phyloP scores from a whole-genome alignment of 129 eudicot genomes.

The Lactuca saligna region DNA sequence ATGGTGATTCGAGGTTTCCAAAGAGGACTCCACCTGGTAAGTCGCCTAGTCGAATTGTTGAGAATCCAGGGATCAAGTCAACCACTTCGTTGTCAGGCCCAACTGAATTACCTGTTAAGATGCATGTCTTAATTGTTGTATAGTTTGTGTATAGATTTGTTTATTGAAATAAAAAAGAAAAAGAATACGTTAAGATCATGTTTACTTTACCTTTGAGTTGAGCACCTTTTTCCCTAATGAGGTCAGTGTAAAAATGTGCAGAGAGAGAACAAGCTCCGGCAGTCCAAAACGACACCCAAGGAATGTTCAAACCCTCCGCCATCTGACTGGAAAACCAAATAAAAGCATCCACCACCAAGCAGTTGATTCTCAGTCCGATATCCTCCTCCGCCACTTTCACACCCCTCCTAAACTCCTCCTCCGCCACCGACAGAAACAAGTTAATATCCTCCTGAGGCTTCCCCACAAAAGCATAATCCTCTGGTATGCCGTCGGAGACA shows the following conservation, averaged over 20 bases:
- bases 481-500: conserved; percentile 53
- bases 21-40: conserved; percentile 50
- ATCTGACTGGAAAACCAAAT: conserved; percentile 55
- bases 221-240: conserved; percentile 30
- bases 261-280: conserved; percentile 50
- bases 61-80: conserved; percentile 55
- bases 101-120: no score
- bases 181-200: no score
- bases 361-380: conserved; percentile 37
- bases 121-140: no score
- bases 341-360: conserved; percentile 61
- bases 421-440: conserved; percentile 48
- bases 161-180: no score
- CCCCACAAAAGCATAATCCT: conserved; percentile 38
- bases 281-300: conserved; percentile 67
- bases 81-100: conserved; percentile 38
- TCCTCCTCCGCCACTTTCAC: conserved; percentile 45
- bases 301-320: conserved; percentile 51
- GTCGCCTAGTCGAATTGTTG: conserved; percentile 32
- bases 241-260: conserved; percentile 49
- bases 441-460: conserved; percentile 41
- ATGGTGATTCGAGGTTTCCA: conserved; percentile 49
- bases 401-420: conserved; percentile 42
- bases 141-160: no score
- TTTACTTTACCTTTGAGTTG: conserved; percentile 34